A percentile compares a stretch with the other conserved stretches of the same genome.
Conservation (phyloP, 139 green algal genomes). For the Microglena sp. region DNA sequence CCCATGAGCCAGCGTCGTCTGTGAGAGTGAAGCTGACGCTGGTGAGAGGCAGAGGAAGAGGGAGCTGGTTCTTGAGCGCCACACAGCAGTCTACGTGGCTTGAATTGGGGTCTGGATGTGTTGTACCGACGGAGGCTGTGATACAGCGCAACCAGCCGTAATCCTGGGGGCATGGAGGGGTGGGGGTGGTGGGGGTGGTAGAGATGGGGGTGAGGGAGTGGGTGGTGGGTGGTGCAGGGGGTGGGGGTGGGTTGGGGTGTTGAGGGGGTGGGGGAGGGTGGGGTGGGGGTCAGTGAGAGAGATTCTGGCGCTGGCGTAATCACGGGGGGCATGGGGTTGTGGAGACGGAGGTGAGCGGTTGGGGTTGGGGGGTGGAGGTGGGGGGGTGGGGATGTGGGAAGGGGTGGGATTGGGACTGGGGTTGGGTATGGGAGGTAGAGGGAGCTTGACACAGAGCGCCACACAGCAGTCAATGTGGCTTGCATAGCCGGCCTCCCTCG, state of each 20-base stretch:
- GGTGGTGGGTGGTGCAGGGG: conserved; percentile 10
- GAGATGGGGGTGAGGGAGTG: not conserved
- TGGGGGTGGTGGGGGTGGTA: too few relatives aligned
- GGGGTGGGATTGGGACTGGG: too few relatives aligned
- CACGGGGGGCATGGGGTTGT: too few relatives aligned
- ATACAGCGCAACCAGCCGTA: conserved; percentile 37
- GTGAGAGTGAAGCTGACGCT: conserved; percentile 12
- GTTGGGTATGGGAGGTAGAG: too few relatives aligned
- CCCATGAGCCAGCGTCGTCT: conserved; percentile 8
- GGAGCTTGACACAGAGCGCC: too few relatives aligned
- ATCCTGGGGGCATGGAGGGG: too few relatives aligned
- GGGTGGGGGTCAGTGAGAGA: not conserved
- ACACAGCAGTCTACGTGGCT: conserved; percentile 17
- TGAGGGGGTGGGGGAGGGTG: not conserved
- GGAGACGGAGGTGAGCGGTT: too few relatives aligned
- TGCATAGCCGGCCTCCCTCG: too few relatives aligned
- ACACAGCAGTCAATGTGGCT: too few relatives aligned
- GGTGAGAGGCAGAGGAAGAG: conserved; percentile 20
- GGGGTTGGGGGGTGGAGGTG: too few relatives aligned
- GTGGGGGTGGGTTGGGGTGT: not conserved
- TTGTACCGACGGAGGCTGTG: conserved; percentile 20
- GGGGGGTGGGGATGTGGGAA: too few relatives aligned
- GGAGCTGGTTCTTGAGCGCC: conserved; percentile 23
- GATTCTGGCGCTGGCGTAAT: too few relatives aligned
- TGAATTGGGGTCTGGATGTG: conserved; percentile 10